Evolutionary conservation across 208 protist species (phyloP), one percentile per base, ranked within the genome.

Genomic region (Acanthamoeba rhysodes): DNA sequence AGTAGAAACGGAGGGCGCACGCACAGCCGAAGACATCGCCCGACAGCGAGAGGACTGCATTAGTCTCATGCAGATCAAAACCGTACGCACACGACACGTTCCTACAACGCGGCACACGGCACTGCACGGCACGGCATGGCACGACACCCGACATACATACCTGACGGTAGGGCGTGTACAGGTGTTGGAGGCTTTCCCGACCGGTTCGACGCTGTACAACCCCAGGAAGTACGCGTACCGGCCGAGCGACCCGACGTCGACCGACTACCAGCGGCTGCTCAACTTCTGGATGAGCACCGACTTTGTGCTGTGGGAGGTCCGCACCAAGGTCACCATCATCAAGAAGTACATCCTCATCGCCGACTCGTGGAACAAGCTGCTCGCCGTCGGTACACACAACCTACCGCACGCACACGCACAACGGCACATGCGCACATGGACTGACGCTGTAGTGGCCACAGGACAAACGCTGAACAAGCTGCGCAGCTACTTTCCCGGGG

Each of bases 261-360:
- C 84, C 27, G 84, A 91, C 24, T 16, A 8, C n/a, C 48, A 90
- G 34, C n/a, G 34, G 24, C n/a, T 91, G 55, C 4, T 68, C n/a
- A 37, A 62, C 29, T 91, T 91, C 20, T 64, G 45, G 53, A 91
- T 68, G 84, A 91, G 48, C 55, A 91, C 50, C 50, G 55, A 66
- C 84, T 91, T 72, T 66, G 32, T 68, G 57, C 29, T 91, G 84
- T 91, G 84, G 84, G 84, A 91, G 84, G 84, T 91, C 84, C 10
- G n/a, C 50, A 70, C 84, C 84, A 91, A 91, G 55, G 59, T 91
- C 41, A 41, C 4, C 29, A 91, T 91, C 59, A 70, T 91, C 32
- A 57, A 66, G 34, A 64, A 48, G n/a, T 91, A 91, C 59, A 32
- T 91, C 20, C 22, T 57, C 59, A 62, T 72, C 34, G 59, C 84